These are phyloP conservation scores for Erythrophleum ivorense DNA, from an alignment of 331 rosid species.

Conservation along the genomic window DNA sequence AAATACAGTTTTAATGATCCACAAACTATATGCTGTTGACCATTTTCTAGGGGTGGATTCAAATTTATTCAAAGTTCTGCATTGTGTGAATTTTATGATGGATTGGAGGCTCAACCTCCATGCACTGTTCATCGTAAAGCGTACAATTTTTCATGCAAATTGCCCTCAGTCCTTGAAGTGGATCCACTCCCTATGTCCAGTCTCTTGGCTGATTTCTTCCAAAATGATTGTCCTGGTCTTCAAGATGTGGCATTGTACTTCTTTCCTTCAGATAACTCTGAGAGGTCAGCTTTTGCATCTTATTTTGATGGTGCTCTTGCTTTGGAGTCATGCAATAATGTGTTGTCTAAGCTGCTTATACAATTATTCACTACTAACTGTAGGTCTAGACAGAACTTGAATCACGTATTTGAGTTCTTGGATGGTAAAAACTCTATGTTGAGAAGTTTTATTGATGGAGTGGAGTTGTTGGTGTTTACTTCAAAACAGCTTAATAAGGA, in stretches of 20 bases:
- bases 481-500: conserved; percentile 54
- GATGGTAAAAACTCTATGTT: conserved; percentile 53
- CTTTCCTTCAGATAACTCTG: conserved; percentile 51
- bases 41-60: conserved; percentile 68
- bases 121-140: conserved; percentile 55
- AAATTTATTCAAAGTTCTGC: conserved; percentile 40
- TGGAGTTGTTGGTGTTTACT: conserved; percentile 70
- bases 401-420: conserved; percentile 57
- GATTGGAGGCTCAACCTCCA: conserved; percentile 73
- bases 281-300: conserved; percentile 53
- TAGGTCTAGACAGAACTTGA: conserved; percentile 50
- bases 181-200: conserved; percentile 48
- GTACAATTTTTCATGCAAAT: conserved; percentile 44
- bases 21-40: conserved; percentile 7
- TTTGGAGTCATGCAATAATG: neutral
- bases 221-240: conserved; percentile 51
- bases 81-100: conserved; percentile 42
- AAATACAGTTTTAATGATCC: conserved; percentile 23
- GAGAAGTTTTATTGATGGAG: conserved; percentile 55
- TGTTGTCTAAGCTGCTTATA: conserved; percentile 26
- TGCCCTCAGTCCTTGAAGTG: conserved; percentile 64
- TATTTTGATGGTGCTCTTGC: neutral
- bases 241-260: conserved; percentile 74
- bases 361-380: conserved; percentile 35
- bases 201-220: conserved; percentile 55